phyloP scores from a whole-genome alignment of 1,139 yeast genomes.

The Candida smagusa region DNA sequence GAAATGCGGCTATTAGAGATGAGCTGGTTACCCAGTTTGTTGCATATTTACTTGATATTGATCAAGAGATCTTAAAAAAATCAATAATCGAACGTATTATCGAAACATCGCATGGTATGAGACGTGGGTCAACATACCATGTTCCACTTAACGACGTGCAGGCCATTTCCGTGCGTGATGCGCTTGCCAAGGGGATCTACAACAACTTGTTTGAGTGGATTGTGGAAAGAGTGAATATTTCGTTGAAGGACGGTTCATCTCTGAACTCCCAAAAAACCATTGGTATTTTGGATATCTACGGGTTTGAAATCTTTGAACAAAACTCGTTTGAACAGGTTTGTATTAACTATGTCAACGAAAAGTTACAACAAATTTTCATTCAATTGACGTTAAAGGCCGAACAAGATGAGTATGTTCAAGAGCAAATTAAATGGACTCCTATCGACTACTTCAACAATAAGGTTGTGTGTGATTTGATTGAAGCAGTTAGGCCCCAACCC shows the following conservation, averaged over 20 bases:
- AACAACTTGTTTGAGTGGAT: slow-evolving; percentile 96
- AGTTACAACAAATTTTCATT: slow-evolving; percentile 93
- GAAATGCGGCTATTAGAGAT: slow-evolving; percentile 80
- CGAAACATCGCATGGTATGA: slow-evolving; percentile 86
- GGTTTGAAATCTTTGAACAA: slow-evolving; percentile 95
- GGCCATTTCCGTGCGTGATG: slow-evolving; percentile 93
- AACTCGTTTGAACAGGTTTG: slow-evolving; percentile 97
- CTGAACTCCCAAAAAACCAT: slow-evolving; percentile 57
- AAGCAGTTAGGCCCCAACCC: slow-evolving; percentile 85
- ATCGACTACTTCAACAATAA: slow-evolving; percentile 94
- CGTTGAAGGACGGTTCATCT: slow-evolving; percentile 35
- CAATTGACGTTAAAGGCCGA: slow-evolving; percentile 94
- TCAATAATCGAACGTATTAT: slow-evolving; percentile 77
- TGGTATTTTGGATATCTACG: slow-evolving; percentile 96
- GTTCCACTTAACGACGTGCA: slow-evolving; percentile 90
- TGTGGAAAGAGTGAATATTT: slow-evolving; percentile 85
- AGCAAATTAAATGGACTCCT: slow-evolving; percentile 96
- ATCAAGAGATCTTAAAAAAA: slow-evolving; percentile 60
- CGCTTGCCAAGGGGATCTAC: slow-evolving; percentile 91
- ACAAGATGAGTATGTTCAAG: slow-evolving; percentile 95
- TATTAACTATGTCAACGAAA: slow-evolving; percentile 95
- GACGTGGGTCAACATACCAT: slow-evolving; percentile 90
- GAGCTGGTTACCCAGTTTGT: slow-evolving; percentile 88
- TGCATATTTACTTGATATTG: slow-evolving; percentile 85
- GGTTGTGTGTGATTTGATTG: slow-evolving; percentile 95